Evolutionary conservation across 169 alveolate species (phyloP).

Genomic region (Theileria parva): DNA sequence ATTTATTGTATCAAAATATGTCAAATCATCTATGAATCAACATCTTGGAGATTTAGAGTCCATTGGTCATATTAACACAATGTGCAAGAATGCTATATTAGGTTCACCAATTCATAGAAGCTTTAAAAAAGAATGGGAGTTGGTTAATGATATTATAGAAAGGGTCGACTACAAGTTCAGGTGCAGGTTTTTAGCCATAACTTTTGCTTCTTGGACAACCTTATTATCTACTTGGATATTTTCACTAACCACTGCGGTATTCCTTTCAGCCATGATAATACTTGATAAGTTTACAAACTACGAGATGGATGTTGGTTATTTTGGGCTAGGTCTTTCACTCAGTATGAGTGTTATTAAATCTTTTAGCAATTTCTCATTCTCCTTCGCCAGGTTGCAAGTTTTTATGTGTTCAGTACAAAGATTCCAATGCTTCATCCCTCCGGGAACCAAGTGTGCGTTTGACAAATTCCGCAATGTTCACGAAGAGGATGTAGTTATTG

Average conservation of each 20-base stretch:
- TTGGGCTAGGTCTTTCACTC: background rate
- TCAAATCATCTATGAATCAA: constrained; percentile 23
- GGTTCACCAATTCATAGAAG: constrained; percentile 50
- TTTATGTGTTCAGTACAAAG: background rate
- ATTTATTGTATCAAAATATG: background rate
- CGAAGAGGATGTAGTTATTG: background rate
- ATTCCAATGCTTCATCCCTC: constrained; percentile 2
- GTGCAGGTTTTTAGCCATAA: background rate
- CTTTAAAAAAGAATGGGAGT: constrained; percentile 37
- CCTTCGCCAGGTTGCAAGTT: background rate
- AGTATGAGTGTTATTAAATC: background rate
- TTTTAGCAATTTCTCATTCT: background rate
- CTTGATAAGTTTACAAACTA: background rate
- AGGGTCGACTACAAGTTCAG: constrained; percentile 18
- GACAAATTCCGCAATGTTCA: background rate
- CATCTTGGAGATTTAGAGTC: constrained; percentile 24
- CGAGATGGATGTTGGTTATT: constrained; percentile 9
- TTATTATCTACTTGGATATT: background rate
- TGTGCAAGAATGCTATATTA: constrained; percentile 25
- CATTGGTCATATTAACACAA: constrained; percentile 14
- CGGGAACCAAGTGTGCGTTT: background rate
- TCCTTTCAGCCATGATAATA: background rate
- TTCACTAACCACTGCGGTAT: background rate
- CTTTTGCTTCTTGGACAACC: background rate
- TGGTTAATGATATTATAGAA: constrained; percentile 7